Conservation (phyloP, 1,284 basidiomycete species). For the Apiotrichum laibachii region DNA sequence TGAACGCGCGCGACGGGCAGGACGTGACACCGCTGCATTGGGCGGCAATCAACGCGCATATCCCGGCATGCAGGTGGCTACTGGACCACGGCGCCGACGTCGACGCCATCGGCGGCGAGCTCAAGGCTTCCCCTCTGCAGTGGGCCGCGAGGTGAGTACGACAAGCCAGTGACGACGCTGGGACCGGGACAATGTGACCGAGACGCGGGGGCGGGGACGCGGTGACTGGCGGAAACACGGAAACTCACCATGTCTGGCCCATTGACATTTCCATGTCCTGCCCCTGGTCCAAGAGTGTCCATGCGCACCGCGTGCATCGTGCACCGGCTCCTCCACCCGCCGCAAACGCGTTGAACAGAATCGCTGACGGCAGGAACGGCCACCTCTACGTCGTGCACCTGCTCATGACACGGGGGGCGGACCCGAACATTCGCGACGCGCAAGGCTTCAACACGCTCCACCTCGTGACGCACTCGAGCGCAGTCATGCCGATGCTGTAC, state of each 20-base stretch:
- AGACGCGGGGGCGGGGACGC: too few species aligned
- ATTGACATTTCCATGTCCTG: too few species aligned
- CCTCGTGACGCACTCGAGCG: constrained; percentile 88
- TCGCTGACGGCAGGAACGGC: constrained; percentile 62
- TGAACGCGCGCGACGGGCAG: constrained; percentile 79
- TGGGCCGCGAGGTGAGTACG: constrained; percentile 75
- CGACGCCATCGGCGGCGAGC: constrained; percentile 89
- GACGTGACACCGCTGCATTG: constrained; percentile 95
- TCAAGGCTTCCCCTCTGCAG: constrained; percentile 93
- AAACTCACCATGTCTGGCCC: too few species aligned
- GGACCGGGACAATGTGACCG: too few species aligned
- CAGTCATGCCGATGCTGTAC: constrained; percentile 90
- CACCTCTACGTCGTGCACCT: constrained; percentile 93
- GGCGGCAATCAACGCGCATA: constrained; percentile 66
- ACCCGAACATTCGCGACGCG: constrained; percentile 84
- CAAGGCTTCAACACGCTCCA: constrained; percentile 98
- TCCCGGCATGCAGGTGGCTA: constrained; percentile 58
- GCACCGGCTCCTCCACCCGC: too few species aligned
- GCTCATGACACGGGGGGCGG: constrained; percentile 81
- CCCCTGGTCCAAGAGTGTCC: too few species aligned
- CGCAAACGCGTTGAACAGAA: neutral
- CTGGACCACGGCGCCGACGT: constrained; percentile 93
- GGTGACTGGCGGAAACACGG: too few species aligned
- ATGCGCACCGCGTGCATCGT: too few species aligned
- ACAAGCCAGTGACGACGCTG: neutral